Percentiles rank a stretch among this genome's conserved stretches.
phyloP scores from a whole-genome alignment of 345 rosid species.

The Mangifera indica region DNA sequence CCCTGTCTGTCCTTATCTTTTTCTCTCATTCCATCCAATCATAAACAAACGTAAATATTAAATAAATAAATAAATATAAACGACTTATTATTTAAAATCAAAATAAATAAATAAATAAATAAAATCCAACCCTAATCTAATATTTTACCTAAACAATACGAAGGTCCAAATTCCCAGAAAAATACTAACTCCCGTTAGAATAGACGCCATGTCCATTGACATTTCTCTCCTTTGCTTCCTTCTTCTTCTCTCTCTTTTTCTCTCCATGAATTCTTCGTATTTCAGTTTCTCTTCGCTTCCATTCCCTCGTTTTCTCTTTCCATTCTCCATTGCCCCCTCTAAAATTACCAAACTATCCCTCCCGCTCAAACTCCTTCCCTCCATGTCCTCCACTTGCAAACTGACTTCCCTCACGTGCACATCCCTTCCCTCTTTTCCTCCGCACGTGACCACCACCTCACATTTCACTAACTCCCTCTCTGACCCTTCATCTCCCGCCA shows the following conservation, averaged over 20 bases:
- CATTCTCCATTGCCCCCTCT: constrained; percentile 38
- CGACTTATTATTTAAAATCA: neutral
- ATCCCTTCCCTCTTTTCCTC: constrained; percentile 57
- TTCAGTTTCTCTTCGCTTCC: constrained; percentile 32
- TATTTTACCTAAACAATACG: constrained; percentile 38
- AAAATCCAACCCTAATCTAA: neutral
- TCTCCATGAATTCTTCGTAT: constrained; percentile 42
- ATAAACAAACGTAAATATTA: too few relatives aligned
- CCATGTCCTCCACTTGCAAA: constrained; percentile 72
- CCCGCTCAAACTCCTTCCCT: constrained; percentile 67
- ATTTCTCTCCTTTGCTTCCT: constrained; percentile 35
- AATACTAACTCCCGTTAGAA: constrained; percentile 38
- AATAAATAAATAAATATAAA: too few relatives aligned
- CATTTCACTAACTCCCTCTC: constrained; percentile 42
- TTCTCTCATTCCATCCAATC: too few relatives aligned
- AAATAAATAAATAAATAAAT: neutral
- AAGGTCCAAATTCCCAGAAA: constrained; percentile 58
- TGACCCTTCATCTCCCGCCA: constrained; percentile 26
- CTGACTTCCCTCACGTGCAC: constrained; percentile 71
- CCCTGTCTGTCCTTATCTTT: too few relatives aligned
- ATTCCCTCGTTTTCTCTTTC: constrained; percentile 31
- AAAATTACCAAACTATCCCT: constrained; percentile 64
- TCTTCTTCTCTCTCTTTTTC: constrained; percentile 41
- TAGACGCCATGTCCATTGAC: constrained; percentile 35
- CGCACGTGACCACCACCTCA: constrained; percentile 42